Base-by-base conservation (phyloP, 306 rosid genomes). In the Lathyrus aphaca region DNA sequence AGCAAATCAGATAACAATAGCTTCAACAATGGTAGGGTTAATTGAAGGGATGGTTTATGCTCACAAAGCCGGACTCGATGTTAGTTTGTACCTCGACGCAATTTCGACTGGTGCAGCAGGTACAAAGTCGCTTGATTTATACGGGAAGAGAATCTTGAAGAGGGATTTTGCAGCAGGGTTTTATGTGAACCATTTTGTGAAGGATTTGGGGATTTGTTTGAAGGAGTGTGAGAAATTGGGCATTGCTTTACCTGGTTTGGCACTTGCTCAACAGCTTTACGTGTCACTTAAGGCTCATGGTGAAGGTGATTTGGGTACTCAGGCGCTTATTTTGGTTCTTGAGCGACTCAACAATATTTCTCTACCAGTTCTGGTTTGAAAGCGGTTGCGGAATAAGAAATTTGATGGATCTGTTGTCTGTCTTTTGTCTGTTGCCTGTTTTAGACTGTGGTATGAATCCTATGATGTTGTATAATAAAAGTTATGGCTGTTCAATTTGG, bases 1-100 rank as follows among this genome's bases (percentile, higher is more conserved):
- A 1, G 93, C 93, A 53, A 93, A 93, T 74, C 98, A 93, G 79
- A 66, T 85, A 12, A 82, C 92, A 13, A 82, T 90, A 13, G 91
- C 85, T 10, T 86, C 96, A 39, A 83, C 91, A 8, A 86, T 93
- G 98, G 88, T 93, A 60, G 98, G 98, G 8, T 12, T 89, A 16
- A 91, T 92, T 50, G 98, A 92, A 43, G 98, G 98, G 12, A 86
- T 92, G 93, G 53, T 92, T 23, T 92, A 80, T 37, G 98, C 96
- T 4, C 83, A 88, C 75, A 90, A 88, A 67, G 89, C 98, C 0
- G 96, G 96, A 10, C 85, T 92, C 0, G 93, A 92, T 5, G 96
- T 90, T 15, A 70, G 69, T n/a, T 25, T 83, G 58, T 92, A 63
- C 72, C 75, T 92, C 8, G 82, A 81, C 1, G 98, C 98, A 0